Evolutionary conservation across 2,329 filamentous ascomycete genomes (phyloP).

Genomic region (Hypoxylon sp.): DNA sequence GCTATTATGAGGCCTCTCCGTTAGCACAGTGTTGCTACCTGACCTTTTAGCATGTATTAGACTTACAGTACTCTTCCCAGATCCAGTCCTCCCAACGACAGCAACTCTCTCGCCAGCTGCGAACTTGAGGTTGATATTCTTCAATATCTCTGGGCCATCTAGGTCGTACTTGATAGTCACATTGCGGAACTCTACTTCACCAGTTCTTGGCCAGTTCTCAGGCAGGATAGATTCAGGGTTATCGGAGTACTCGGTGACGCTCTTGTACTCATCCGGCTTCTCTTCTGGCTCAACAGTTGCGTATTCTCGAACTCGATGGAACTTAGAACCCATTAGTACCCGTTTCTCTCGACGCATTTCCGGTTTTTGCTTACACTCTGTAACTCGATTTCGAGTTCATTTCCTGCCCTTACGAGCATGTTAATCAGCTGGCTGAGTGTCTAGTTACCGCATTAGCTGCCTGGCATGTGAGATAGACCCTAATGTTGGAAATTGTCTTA

Average conservation of each 20-base stretch:
- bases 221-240: constrained; percentile 58
- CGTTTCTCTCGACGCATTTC: neutral
- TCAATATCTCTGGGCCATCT: constrained; percentile 64
- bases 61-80: constrained; percentile 84
- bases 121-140: constrained; percentile 65
- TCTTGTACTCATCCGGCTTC: constrained; percentile 59
- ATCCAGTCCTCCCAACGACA: constrained; percentile 84
- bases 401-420: constrained; percentile 66
- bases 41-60: neutral
- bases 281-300: constrained; percentile 63
- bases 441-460: constrained; percentile 43
- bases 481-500: constrained; percentile 29
- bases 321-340: constrained; percentile 52
- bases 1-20: constrained; percentile 50
- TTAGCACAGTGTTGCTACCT: constrained; percentile 21
- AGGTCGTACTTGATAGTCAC: constrained; percentile 65
- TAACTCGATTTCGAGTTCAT: constrained; percentile 70
- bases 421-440: constrained; percentile 67
- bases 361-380: constrained; percentile 63
- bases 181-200: constrained; percentile 66
- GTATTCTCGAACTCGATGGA: constrained; percentile 66
- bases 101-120: constrained; percentile 81
- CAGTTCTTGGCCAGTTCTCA: constrained; percentile 61
- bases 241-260: constrained; percentile 60
- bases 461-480: too few relatives aligned